A percentile compares a stretch with the other conserved stretches of the same genome.
Evolutionary conservation across 345 rosid species (phyloP).

Genomic region (Hevea brasiliensis): DNA sequence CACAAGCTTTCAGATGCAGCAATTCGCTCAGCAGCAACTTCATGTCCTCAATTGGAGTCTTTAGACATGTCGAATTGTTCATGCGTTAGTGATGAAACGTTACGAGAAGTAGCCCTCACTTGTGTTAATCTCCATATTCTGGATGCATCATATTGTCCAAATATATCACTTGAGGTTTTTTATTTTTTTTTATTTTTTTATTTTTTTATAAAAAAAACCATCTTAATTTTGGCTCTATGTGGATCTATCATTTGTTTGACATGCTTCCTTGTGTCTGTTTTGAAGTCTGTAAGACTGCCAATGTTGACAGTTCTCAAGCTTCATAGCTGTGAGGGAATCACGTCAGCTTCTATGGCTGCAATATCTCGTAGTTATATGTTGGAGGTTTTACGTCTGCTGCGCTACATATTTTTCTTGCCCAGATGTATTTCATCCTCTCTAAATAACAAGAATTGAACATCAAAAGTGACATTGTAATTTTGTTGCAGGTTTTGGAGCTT

Average conservation of each 20-base stretch:
- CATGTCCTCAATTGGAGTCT: conserved; percentile 79
- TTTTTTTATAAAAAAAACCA: too few species aligned
- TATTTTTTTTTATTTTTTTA: background rate
- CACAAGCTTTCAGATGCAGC: conserved; percentile 98
- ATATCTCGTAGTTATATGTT: conserved; percentile 63
- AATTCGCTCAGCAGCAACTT: conserved; percentile 79
- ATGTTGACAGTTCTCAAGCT: conserved; percentile 89
- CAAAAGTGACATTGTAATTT: background rate
- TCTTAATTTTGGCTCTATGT: conserved; percentile 8
- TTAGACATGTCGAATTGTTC: conserved; percentile 93
- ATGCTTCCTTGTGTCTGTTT: conserved; percentile 23
- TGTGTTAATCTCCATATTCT: conserved; percentile 76
- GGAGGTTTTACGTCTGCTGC: conserved; percentile 55
- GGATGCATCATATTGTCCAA: conserved; percentile 96
- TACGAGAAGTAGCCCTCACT: conserved; percentile 71
- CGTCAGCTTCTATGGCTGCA: conserved; percentile 98
- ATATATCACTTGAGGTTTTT: conserved; percentile 91
- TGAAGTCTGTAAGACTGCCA: conserved; percentile 83
- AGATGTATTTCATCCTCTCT: conserved; percentile 7
- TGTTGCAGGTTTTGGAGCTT: conserved; percentile 86
- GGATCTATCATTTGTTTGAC: conserved; percentile 28
- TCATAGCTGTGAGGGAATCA: conserved; percentile 91
- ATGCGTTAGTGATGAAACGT: conserved; percentile 90
- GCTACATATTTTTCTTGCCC: conserved; percentile 14
- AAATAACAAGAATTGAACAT: conserved; percentile 5